Evolutionary conservation across 2,329 filamentous ascomycete species (phyloP), one percentile per base, ranked within the genome.

Genomic region (Penicillium sp.): DNA sequence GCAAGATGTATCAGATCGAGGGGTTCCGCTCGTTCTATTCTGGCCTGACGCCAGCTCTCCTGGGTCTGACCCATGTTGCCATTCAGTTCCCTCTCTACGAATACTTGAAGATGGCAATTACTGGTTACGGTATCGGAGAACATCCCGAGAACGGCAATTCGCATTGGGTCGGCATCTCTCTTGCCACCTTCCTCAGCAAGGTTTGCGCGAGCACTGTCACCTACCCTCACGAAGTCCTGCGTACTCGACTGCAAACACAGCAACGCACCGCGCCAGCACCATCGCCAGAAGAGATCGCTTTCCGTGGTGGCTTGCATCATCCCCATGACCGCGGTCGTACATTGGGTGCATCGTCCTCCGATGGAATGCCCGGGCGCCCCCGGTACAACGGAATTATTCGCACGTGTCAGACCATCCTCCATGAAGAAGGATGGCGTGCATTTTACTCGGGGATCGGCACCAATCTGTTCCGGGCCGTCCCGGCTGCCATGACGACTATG

Each of bases 391-490:
- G 93, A 30, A 79, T 96, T 21, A 65, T 90, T 30, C 82, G 78
- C 60, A 96, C 91, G 0, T 91, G 85, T 64, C 80, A 82, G 47
- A 90, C 83, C 2, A 97, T 98, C 46, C 71, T 96, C 25, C 74
- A 73, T 21, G 93, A 98, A 65, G 93, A 98, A 67, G 93, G 93
- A 5, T 96, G 91, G 90, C 78, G 86, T 47, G 91, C 91, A 3
- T 97, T 98, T 58, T 98, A 98, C 64, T 91, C 90, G 16, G 93
- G 93, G 23, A 88, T 98, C 75, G 93, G 93, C 25, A 95, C 91
- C 33, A 98, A 98, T 69, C 87, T 98, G 81, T 88, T 97, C 75
- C 80, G 93, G 41, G 93, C 93, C 6, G 84, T 98, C 9, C 93
- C 93, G 20, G 89, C 93, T 15, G 91, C 93, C 14, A 94, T 94